Base-by-base conservation (phyloP, 2,329 filamentous ascomycete genomes). In the Blumeriella jaapii region DNA sequence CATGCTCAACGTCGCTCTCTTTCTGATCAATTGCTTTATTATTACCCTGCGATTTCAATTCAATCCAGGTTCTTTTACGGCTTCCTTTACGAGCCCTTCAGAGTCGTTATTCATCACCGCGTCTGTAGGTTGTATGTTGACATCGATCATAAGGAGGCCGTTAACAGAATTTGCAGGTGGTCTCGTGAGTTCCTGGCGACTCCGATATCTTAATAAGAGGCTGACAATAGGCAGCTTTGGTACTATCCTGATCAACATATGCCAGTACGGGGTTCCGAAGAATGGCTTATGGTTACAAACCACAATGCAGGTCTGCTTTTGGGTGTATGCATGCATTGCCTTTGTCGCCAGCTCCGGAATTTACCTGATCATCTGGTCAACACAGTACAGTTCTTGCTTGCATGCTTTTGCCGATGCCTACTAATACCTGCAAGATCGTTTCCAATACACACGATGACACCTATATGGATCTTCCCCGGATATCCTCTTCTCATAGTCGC, bases 401-500 rank as follows among this genome's bases (percentile, higher is more conserved):
- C n/a, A n/a, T n/a, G n/a, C n/a, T n/a, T n/a, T n/a, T n/a, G n/a
- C n/a, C n/a, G n/a, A n/a, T n/a, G n/a, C 9, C 10, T 32, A 18
- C 34, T 41, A 18, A 34, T 27, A 24, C 8, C 10, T 26, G 3
- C n/a, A 3, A 35, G 61, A 58, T 60, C 62, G 16, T 68, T 68
- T 31, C 67, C 84, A 0, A 82, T 91, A 30, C 78, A 82, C 20
- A 76, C 76, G 34, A 91, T 93, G 84, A 91, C 83, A 0, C 83
- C 83, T 0, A 75, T 85, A 12, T 91, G 83, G 83, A 85, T 89
- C 36, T 91, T 91, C 46, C 84, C 83, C 0, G 82, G 80, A 1
- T 93, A 93, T 45, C 82, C 84, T 0, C 65, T 91, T 14, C 68
- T 93, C 3, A 71, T 91, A 6, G 74, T 80, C 14, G 83, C 79